Evolutionary conservation across 495 filamentous ascomycete genomes (phyloP), one percentile per base, ranked within the genome.

Genomic region (Podospora australis): DNA sequence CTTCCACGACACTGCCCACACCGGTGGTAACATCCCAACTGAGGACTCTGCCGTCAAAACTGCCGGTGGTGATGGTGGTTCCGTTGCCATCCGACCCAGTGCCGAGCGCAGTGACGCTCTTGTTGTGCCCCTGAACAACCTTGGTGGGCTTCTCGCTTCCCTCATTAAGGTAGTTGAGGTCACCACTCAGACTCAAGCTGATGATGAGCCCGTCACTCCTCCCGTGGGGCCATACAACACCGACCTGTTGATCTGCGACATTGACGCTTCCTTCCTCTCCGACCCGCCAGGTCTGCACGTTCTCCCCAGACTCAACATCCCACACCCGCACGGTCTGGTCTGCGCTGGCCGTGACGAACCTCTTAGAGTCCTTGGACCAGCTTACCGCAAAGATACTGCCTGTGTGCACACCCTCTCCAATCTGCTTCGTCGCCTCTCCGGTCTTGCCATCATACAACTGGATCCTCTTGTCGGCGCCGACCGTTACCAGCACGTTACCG

Each of bases 371-470:
- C 49, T 77, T 80, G 3, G 85, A 78, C 92, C 92, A 98, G 28
- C 86, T 88, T 10, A 97, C 81, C 13, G 82, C 82, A 53, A 96
- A 94, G 39, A 98, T 90, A 53, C 89, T 95, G 5, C 92, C 92
- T 8, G 83, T 91, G 62, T 98, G 92, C 43, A 73, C 73, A 6
- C 83, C 87, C 52, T 90, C 86, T 16, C 87, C 86, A 54, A 98
- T 80, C 50, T 87, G 75, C 41, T 67, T 78, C 46, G 80, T 85
- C 6, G 82, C 71, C 57, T 95, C 91, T 3, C 92, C 92, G 1
- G 88, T 91, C 72, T 92, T 95, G 32, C 94, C 92, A 57, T 95
- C 90, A 61, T 96, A 98, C 2, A 97, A 70, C 73, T 90, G 92
- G 45, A 98, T 95, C 64, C 82, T 80, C 36, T 82, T 75, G 63